Conservation (phyloP, 2,329 filamentous ascomycete genomes). For the Whalleya microplaca region DNA sequence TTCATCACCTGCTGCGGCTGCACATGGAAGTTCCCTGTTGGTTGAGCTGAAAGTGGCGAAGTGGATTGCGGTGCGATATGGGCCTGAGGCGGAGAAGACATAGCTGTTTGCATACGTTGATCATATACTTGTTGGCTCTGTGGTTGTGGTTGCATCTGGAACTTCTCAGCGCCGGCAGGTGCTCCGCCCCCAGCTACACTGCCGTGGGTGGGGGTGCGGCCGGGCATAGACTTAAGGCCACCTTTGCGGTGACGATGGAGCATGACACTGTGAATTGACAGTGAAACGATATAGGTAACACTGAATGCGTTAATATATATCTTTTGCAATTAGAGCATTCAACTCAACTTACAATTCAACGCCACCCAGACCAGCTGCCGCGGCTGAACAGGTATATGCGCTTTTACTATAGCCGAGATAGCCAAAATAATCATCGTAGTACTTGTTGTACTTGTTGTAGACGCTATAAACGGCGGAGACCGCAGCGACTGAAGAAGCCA, state of each 20-base stretch:
- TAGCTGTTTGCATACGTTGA: constrained; percentile 13
- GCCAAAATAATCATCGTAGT: constrained; percentile 30
- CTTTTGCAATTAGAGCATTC: not conserved
- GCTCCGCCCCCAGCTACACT: constrained; percentile 14
- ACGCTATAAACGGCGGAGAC: constrained; percentile 21
- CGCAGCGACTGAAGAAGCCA: constrained; percentile 42
- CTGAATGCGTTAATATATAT: constrained; percentile 34
- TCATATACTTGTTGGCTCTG: constrained; percentile 27
- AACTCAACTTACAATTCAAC: constrained; percentile 46
- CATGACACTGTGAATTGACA: constrained; percentile 46
- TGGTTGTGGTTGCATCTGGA: constrained; percentile 34
- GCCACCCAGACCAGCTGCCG: constrained; percentile 45
- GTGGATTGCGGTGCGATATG: constrained; percentile 10
- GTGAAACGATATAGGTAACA: constrained; percentile 46
- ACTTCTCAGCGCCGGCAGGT: constrained; percentile 31
- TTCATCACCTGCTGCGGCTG: constrained; percentile 20
- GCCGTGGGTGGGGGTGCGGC: constrained; percentile 27
- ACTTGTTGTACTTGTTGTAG: constrained; percentile 30
- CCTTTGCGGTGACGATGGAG: constrained; percentile 49
- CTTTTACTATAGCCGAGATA: constrained; percentile 1
- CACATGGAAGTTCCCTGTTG: constrained; percentile 22
- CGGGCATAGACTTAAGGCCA: constrained; percentile 45
- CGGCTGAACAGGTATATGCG: constrained; percentile 34
- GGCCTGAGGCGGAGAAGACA: constrained; percentile 18
- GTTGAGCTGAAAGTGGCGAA: constrained; percentile 23